Evolutionary conservation across 495 filamentous ascomycete species (phyloP).

Genomic region (Podospora pseudocomata): DNA sequence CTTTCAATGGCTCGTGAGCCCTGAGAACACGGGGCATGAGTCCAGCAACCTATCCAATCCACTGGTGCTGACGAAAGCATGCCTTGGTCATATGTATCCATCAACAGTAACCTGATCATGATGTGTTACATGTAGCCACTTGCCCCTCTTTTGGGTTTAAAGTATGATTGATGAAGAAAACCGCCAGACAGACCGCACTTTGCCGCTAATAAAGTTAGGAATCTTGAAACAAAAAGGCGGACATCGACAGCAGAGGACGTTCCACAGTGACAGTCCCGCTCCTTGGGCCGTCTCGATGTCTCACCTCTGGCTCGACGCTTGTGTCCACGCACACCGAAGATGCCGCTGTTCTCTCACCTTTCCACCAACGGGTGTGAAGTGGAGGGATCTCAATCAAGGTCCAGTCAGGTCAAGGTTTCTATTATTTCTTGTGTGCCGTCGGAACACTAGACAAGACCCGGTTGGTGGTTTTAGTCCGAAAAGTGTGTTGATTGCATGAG

Average conservation of each 20-base stretch:
- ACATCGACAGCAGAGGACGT: not conserved
- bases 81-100: not conserved
- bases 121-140: not conserved
- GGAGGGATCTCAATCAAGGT: too few relatives aligned
- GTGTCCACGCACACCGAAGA: not conserved
- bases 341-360: not conserved
- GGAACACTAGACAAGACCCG: not conserved
- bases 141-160: not conserved
- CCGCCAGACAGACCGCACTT: not conserved
- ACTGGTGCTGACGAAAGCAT: not conserved
- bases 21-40: too few relatives aligned
- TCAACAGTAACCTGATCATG: not conserved
- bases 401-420: too few relatives aligned
- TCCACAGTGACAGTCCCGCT: slow-evolving; percentile 3
- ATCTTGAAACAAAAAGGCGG: slow-evolving; percentile 2
- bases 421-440: not conserved
- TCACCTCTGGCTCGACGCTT: not conserved
- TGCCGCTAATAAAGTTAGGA: not conserved
- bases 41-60: too few relatives aligned
- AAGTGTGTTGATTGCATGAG: not conserved
- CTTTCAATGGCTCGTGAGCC: too few relatives aligned
- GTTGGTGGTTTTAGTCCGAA: not conserved
- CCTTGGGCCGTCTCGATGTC: not conserved
- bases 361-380: not conserved
- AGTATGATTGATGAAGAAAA: not conserved